Percentiles rank a stretch among this genome's conserved stretches.
Evolutionary conservation across 2,329 filamentous ascomycete genomes (phyloP).

Genomic region (Tolypocladium amazonense): DNA sequence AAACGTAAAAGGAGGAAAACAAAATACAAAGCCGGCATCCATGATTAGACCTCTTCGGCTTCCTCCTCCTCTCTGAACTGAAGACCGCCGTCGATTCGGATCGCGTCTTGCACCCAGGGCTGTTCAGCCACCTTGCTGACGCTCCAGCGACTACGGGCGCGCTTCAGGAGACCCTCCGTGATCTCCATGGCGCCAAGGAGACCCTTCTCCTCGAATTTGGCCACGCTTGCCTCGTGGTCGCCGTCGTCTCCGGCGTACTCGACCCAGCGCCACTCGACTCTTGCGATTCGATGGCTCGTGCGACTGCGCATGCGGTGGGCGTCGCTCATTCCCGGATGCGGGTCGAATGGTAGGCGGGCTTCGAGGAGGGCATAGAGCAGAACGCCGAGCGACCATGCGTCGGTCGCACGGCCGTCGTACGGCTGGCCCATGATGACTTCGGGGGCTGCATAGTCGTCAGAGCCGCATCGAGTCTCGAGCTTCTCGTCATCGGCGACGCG

Average conservation of each 20-base stretch:
- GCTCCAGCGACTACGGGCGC: slow-evolving; percentile 67
- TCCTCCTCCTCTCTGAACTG: slow-evolving; percentile 49
- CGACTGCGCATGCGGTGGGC: slow-evolving; percentile 66
- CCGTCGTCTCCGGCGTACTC: slow-evolving; percentile 75
- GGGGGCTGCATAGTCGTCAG: slow-evolving; percentile 92
- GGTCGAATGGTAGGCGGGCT: slow-evolving; percentile 86
- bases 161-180: slow-evolving; percentile 75
- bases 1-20: neutral
- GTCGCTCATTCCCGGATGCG: slow-evolving; percentile 69
- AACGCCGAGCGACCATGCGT: slow-evolving; percentile 93
- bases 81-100: slow-evolving; percentile 54
- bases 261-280: slow-evolving; percentile 93
- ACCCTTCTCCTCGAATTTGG: slow-evolving; percentile 50
- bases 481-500: slow-evolving; percentile 78
- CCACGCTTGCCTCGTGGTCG: slow-evolving; percentile 63
- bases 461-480: slow-evolving; percentile 88
- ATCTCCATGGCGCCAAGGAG: slow-evolving; percentile 68
- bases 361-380: slow-evolving; percentile 89
- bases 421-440: slow-evolving; percentile 93
- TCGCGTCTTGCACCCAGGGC: slow-evolving; percentile 68
- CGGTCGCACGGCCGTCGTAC: slow-evolving; percentile 84
- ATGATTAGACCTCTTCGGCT: slow-evolving; percentile 36
- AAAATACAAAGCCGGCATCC: neutral
- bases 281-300: slow-evolving; percentile 87
- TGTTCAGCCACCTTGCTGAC: slow-evolving; percentile 62